Conservation (phyloP, 768 basidiomycete genomes). For the Austroboletus festivus region DNA sequence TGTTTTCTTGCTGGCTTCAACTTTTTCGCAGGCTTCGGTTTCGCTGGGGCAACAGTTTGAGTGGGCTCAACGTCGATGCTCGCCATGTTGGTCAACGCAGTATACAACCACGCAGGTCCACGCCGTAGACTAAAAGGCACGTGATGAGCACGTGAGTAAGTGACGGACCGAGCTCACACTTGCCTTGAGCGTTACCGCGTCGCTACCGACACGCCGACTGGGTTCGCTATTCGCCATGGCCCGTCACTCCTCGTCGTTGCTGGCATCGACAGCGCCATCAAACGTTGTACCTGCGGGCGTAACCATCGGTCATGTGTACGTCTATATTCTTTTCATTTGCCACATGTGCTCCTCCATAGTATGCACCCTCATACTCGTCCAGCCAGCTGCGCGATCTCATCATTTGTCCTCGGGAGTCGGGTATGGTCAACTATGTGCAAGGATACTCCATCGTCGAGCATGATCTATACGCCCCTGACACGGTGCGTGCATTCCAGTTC, state of each 20-base stretch:
- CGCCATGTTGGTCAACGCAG: constrained; percentile 5
- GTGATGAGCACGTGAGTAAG: constrained; percentile 21
- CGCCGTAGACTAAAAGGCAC: constrained; percentile 11
- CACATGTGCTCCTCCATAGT: not conserved
- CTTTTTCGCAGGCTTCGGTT: constrained; percentile 50
- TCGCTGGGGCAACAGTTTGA: constrained; percentile 13
- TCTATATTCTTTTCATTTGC: constrained; percentile 10
- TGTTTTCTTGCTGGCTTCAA: constrained; percentile 92
- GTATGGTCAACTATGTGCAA: constrained; percentile 63
- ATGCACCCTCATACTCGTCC: constrained; percentile 11
- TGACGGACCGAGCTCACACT: constrained; percentile 17
- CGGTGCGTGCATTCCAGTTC: constrained; percentile 37
- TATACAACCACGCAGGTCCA: not conserved
- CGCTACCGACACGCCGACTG: not conserved
- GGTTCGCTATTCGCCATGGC: constrained; percentile 40
- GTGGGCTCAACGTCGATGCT: constrained; percentile 34
- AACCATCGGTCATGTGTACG: constrained; percentile 63
- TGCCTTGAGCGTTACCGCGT: constrained; percentile 8
- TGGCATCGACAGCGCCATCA: constrained; percentile 43
- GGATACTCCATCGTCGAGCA: constrained; percentile 56
- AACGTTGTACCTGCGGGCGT: constrained; percentile 42
- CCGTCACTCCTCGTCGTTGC: constrained; percentile 41
- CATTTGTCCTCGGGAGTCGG: constrained; percentile 65
- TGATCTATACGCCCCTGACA: constrained; percentile 45
- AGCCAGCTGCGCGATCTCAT: constrained; percentile 80